phyloP scores from a whole-genome alignment of 495 filamentous ascomycete species.

The Tuber microsphaerosporum region DNA sequence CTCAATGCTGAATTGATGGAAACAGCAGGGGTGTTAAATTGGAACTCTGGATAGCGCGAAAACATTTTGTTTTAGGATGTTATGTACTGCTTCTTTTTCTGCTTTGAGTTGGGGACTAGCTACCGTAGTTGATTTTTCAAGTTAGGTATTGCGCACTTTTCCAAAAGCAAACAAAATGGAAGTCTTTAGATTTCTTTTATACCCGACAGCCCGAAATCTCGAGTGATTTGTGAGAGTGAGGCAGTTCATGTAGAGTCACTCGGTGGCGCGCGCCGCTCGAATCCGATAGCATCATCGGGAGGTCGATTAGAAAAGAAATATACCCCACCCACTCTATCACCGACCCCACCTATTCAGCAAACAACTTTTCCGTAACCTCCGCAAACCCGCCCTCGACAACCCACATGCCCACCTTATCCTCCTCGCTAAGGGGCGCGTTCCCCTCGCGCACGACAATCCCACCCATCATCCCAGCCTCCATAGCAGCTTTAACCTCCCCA shows the following conservation, averaged over 20 bases:
- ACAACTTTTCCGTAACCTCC: conserved; percentile 21
- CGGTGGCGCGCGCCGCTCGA: not conserved
- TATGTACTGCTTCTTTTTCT: not conserved
- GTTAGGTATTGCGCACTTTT: not conserved
- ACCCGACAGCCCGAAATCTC: not conserved
- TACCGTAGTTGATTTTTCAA: not conserved
- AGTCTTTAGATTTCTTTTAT: not conserved
- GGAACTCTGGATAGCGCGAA: not conserved
- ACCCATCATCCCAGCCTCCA: conserved; percentile 56
- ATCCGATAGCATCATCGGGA: not conserved
- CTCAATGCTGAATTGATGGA: not conserved
- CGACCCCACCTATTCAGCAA: not conserved
- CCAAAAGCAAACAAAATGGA: not conserved
- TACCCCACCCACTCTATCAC: not conserved
- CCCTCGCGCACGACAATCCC: conserved; percentile 57
- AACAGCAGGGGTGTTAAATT: not conserved
- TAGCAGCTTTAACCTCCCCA: conserved; percentile 59
- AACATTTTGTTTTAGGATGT: not conserved
- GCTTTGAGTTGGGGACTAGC: not conserved
- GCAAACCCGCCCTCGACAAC: conserved; percentile 45
- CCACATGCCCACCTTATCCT: conserved; percentile 44
- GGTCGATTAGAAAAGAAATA: not conserved
- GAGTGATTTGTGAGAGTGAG: not conserved
- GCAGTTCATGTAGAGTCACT: not conserved
- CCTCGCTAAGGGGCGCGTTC: conserved; percentile 51